Conservation (phyloP, 2,329 filamentous ascomycete species). For the Stachybotrys chartarum region DNA sequence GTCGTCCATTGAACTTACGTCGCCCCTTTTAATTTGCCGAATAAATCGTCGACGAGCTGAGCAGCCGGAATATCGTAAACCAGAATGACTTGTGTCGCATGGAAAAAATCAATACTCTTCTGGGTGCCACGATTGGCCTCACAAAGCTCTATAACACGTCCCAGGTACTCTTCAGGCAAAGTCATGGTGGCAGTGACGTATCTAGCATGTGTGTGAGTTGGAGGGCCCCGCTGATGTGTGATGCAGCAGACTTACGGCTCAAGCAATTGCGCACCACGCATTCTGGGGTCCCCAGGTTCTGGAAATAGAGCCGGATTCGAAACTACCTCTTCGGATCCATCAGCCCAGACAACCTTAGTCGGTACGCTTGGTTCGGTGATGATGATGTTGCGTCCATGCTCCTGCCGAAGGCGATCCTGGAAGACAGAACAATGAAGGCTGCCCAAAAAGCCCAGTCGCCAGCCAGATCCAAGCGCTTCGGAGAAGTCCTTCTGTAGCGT, state of each 20-base stretch:
- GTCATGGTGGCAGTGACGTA: conserved; percentile 82
- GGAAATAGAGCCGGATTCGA: conserved; percentile 87
- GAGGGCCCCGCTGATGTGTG: not conserved
- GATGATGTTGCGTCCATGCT: conserved; percentile 91
- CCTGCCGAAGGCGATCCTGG: conserved; percentile 87
- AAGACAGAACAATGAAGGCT: conserved; percentile 99
- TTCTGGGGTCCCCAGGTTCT: conserved; percentile 46
- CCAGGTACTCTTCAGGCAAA: conserved; percentile 87
- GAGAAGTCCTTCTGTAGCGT: conserved; percentile 92
- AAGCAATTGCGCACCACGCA: conserved; percentile 36
- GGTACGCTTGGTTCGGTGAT: conserved; percentile 95
- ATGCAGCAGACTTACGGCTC: conserved; percentile 38
- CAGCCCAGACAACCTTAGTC: conserved; percentile 73
- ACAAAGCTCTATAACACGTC: conserved; percentile 90
- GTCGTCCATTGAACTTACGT: conserved; percentile 39
- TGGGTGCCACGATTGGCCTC: conserved; percentile 85
- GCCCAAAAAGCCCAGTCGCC: conserved; percentile 91
- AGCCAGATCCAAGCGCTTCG: conserved; percentile 87
- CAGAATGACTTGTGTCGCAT: conserved; percentile 84
- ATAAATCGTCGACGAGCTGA: conserved; percentile 92
- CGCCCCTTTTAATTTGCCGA: conserved; percentile 87
- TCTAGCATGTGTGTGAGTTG: conserved; percentile 9
- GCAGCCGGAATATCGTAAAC: conserved; percentile 86
- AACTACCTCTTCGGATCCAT: conserved; percentile 72
- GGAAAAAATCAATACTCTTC: conserved; percentile 84